Conservation (phyloP, 495 filamentous ascomycete species). For the Talaromyces trachyspermus region DNA sequence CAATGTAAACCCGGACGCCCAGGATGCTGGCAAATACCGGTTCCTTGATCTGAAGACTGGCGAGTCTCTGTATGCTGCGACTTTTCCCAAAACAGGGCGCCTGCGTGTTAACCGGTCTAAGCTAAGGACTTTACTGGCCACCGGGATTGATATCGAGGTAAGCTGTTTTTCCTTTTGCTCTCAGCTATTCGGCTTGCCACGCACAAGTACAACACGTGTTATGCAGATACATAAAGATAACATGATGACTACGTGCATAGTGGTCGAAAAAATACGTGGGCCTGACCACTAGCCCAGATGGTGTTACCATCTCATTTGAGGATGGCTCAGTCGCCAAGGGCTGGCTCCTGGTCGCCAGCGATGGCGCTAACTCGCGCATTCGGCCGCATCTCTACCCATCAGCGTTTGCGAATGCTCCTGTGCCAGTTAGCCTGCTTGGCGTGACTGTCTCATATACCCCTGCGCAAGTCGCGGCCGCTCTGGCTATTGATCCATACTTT, state of each 20-base stretch:
- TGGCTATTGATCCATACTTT: conserved; percentile 50
- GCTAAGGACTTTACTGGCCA: conserved; percentile 38
- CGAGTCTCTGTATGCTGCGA: conserved; percentile 26
- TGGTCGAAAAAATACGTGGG: conserved; percentile 4
- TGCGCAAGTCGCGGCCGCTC: conserved; percentile 31
- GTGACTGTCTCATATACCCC: conserved; percentile 22
- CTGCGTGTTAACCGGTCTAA: conserved; percentile 44
- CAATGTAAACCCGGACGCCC: conserved; percentile 37
- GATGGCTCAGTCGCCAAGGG: conserved; percentile 44
- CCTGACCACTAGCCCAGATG: conserved; percentile 11
- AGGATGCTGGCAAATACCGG: conserved; percentile 43
- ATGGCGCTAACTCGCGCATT: conserved; percentile 44
- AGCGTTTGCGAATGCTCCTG: conserved; percentile 1
- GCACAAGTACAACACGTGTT: too few species aligned
- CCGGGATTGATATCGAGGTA: conserved; percentile 41
- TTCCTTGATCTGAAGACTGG: conserved; percentile 48
- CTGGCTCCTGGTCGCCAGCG: conserved; percentile 46
- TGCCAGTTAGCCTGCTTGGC: conserved; percentile 8
- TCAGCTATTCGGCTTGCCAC: background rate
- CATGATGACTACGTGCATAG: background rate
- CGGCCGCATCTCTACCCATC: conserved; percentile 26
- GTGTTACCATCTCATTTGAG: conserved; percentile 40
- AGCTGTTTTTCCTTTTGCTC: too few species aligned
- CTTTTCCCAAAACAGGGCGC: conserved; percentile 39
- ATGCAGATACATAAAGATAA: too few species aligned